phyloP scores from a whole-genome alignment of 2,329 filamentous ascomycete genomes.

The Exophiala viscosa region DNA sequence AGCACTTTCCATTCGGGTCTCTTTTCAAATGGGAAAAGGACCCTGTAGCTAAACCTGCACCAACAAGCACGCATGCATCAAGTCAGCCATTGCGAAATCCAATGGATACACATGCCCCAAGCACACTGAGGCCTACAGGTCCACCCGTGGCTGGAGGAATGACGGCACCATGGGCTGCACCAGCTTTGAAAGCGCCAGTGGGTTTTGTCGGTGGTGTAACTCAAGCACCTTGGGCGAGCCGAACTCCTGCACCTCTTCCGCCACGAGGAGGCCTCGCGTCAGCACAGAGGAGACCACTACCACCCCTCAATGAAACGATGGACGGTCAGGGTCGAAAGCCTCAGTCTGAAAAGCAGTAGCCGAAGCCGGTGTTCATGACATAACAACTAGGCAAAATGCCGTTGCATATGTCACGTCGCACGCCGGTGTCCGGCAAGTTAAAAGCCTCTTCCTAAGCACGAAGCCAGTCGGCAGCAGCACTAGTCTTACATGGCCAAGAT shows the following conservation, averaged over 20 bases:
- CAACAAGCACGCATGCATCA: slow-evolving; percentile 55
- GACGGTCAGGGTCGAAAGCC: background rate
- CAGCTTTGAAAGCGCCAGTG: slow-evolving; percentile 14
- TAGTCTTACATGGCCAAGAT: background rate
- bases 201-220: slow-evolving; percentile 30
- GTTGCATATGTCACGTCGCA: no score
- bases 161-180: slow-evolving; percentile 28
- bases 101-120: slow-evolving; percentile 12
- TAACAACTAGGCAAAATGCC: background rate
- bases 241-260: slow-evolving; percentile 17
- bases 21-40: slow-evolving; percentile 74
- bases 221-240: slow-evolving; percentile 28
- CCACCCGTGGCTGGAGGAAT: slow-evolving; percentile 13
- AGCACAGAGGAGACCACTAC: slow-evolving; percentile 8
- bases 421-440: no score
- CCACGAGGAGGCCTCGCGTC: slow-evolving; percentile 9
- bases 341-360: slow-evolving; percentile 1
- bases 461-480: no score
- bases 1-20: slow-evolving; percentile 83
- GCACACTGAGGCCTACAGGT: slow-evolving; percentile 11
- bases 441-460: no score
- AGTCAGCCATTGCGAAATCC: slow-evolving; percentile 49
- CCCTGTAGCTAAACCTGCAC: slow-evolving; percentile 53
- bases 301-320: slow-evolving; percentile 8
- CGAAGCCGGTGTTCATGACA: background rate